Base-by-base conservation (phyloP, 768 basidiomycete species). In the Daedaleopsis sinensis region DNA sequence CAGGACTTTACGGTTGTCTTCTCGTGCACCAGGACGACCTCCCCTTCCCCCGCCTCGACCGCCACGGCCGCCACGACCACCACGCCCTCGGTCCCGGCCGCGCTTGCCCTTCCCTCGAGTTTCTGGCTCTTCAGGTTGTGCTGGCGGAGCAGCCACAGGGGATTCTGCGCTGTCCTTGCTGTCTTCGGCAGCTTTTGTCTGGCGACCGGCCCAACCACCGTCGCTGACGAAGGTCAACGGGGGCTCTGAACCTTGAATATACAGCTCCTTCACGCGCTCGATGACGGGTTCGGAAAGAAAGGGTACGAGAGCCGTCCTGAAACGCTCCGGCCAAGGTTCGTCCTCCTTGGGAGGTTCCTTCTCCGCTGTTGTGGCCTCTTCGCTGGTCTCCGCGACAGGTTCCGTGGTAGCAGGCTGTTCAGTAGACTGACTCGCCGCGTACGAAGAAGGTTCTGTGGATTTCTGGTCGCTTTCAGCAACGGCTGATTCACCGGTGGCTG, bases 201-300 rank as follows among this genome's bases (percentile, higher is more conserved):
- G 70, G 57, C 84, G 82, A 42, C 80, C 79, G 24, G 75, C 85
- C 92, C 91, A 95, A 11, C 93, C 93, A 57, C 73, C 77, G 74
- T 95, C 92, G 62, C 85, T 86, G 44, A 84, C 79, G 61, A 86
- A 24, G 23, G 47, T 23, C 21, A 49, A 80, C 0, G 91, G 91
- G 38, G 91, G 88, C 60, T 89, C 87, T 6, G 87, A 86, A 1
- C 96, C 95, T 75, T 96, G 89, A 19, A 93, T 77, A 62, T 82
- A 90, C 73, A 97, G 85, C 43, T 81, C 76, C 71, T 89, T 93
- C 42, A 98, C 73, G 39, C 85, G 77, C 24, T 73, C 68, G 36
- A 94, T 82, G 6, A 80, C 80, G 19, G 81, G 79, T 56, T 81
- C 79, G 4, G 90, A 82, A 27, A 97, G 79, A 75, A 87, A 90